phyloP scores from a whole-genome alignment of 2,329 filamentous ascomycete genomes.

The Colletotrichum tabaci region DNA sequence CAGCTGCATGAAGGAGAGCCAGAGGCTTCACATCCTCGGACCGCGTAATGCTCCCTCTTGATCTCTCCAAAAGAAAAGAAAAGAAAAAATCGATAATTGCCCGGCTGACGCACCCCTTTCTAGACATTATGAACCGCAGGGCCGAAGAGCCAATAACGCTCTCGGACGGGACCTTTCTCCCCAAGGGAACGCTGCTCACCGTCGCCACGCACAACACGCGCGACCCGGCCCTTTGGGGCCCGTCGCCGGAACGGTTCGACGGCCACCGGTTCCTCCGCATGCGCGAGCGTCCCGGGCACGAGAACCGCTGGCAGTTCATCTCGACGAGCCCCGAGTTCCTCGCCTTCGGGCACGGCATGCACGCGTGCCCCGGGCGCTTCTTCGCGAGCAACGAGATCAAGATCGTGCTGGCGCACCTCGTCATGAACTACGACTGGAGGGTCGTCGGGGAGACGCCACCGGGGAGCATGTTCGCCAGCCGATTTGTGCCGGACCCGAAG shows the following conservation, averaged over 20 bases:
- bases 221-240: no score
- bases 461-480: constrained; percentile 11
- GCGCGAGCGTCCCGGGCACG: constrained; percentile 23
- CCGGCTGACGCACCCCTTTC: neutral
- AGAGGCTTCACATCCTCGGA: constrained; percentile 44
- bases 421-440: constrained; percentile 57
- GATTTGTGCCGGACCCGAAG: constrained; percentile 26
- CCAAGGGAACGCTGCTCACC: neutral
- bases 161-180: constrained; percentile 33
- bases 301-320: constrained; percentile 56
- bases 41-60: neutral
- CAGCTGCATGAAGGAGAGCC: constrained; percentile 58
- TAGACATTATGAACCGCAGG: constrained; percentile 27
- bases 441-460: constrained; percentile 10
- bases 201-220: no score
- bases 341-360: constrained; percentile 55
- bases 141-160: constrained; percentile 27
- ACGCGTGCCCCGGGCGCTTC: constrained; percentile 61
- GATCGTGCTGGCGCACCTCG: constrained; percentile 56
- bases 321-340: constrained; percentile 54
- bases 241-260: constrained; percentile 12
- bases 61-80: no score
- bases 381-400: constrained; percentile 63
- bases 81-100: neutral
- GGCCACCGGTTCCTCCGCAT: constrained; percentile 27